phyloP scores from a whole-genome alignment of 2,329 filamentous ascomycete genomes.

The Fusarium begoniae region DNA sequence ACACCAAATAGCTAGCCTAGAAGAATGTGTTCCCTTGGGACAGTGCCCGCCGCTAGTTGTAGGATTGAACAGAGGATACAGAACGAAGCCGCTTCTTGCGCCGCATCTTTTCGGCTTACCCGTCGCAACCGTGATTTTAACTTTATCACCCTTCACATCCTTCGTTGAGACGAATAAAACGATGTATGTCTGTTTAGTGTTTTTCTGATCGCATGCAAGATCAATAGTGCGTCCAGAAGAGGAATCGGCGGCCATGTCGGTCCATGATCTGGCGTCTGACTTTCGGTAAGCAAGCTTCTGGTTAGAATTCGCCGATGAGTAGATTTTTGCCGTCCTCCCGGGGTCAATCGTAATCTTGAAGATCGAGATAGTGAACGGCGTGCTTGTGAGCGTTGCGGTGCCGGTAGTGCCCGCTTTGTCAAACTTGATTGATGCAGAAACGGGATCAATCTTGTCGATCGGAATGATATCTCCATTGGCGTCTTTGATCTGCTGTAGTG shows the following conservation, averaged over 20 bases:
- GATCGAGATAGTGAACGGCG: conserved; percentile 15
- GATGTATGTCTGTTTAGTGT: neutral
- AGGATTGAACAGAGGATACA: neutral
- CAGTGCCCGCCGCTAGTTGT: conserved; percentile 1
- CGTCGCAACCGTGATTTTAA: neutral
- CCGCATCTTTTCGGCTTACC: neutral
- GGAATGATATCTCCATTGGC: conserved; percentile 7
- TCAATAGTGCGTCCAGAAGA: neutral
- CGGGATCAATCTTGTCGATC: neutral
- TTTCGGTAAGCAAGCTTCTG: conserved; percentile 20
- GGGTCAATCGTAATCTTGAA: conserved; percentile 2
- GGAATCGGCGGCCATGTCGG: neutral
- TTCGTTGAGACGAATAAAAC: conserved; percentile 16
- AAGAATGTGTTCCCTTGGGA: conserved; percentile 8
- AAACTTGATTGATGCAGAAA: neutral
- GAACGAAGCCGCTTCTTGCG: conserved; percentile 18
- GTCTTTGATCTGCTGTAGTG: conserved; percentile 13
- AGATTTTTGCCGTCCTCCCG: neutral
- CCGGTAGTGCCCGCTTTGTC: conserved; percentile 7
- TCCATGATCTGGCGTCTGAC: neutral
- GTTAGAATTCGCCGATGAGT: neutral
- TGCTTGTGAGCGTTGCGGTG: conserved; percentile 2
- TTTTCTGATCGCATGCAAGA: conserved; percentile 7
- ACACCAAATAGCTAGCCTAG: conserved; percentile 1
- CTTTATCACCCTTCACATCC: neutral